Percentiles rank a stretch among this genome's conserved stretches.
These are phyloP conservation scores for Nemania diffusa DNA, from an alignment of 2,329 filamentous ascomycete species.

Conservation along the genomic window DNA sequence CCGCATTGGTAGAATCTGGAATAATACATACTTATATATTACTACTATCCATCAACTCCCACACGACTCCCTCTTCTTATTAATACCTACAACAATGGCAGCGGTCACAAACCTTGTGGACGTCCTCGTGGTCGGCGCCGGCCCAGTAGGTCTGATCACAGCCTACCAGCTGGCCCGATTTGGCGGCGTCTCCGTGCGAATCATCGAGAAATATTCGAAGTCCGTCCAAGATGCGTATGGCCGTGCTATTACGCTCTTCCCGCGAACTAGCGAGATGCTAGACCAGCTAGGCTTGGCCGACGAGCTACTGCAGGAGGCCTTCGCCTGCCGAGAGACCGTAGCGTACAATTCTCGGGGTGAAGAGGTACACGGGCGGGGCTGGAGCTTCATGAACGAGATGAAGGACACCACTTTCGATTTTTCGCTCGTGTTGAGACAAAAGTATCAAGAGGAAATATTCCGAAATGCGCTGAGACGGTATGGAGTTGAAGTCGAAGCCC, in stretches of 20 bases:
- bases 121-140: constrained; percentile 57
- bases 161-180: constrained; percentile 58
- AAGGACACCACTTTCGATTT: constrained; percentile 63
- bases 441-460: constrained; percentile 65
- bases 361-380: constrained; percentile 56
- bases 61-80: background rate
- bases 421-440: constrained; percentile 64
- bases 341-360: constrained; percentile 60
- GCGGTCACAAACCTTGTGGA: constrained; percentile 35
- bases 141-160: constrained; percentile 56
- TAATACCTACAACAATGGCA: constrained; percentile 26
- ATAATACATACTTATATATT: background rate
- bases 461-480: constrained; percentile 51
- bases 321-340: constrained; percentile 61
- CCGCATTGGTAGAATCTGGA: background rate
- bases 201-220: constrained; percentile 61
- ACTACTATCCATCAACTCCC: background rate
- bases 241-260: constrained; percentile 64
- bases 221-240: constrained; percentile 58
- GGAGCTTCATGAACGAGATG: constrained; percentile 65
- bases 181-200: constrained; percentile 53
- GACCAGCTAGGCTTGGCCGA: constrained; percentile 62
- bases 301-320: constrained; percentile 61
- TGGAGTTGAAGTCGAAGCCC: constrained; percentile 50
- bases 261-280: constrained; percentile 62